Conservation (phyloP, 2,329 filamentous ascomycete species). For the Septoria petroselini region DNA sequence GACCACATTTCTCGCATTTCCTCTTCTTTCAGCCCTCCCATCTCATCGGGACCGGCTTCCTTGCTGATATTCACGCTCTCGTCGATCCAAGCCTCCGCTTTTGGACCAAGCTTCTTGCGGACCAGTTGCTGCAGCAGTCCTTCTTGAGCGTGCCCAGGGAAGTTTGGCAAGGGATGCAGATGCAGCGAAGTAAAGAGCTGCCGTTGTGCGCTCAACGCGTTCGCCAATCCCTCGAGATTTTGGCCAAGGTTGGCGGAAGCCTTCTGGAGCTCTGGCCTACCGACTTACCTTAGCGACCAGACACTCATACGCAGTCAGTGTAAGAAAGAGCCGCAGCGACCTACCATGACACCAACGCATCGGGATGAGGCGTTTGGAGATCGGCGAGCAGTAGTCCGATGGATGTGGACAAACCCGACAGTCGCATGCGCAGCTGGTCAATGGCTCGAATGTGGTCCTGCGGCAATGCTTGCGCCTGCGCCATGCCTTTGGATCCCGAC, state of each 20-base stretch:
- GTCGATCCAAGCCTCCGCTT: constrained; percentile 69
- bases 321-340: constrained; percentile 8
- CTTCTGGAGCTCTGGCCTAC: constrained; percentile 35
- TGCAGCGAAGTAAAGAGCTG: constrained; percentile 67
- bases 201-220: constrained; percentile 62
- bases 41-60: constrained; percentile 46
- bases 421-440: constrained; percentile 36
- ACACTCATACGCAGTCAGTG: background rate
- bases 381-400: constrained; percentile 29
- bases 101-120: constrained; percentile 78
- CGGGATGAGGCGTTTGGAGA: constrained; percentile 28
- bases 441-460: constrained; percentile 33
- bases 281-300: constrained; percentile 28
- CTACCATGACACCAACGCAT: constrained; percentile 39
- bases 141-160: constrained; percentile 63
- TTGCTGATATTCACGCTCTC: constrained; percentile 41
- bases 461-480: constrained; percentile 22
- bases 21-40: constrained; percentile 40
- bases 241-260: constrained; percentile 40
- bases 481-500: constrained; percentile 13
- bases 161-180: constrained; percentile 69
- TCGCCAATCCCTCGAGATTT: constrained; percentile 65
- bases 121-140: constrained; percentile 65
- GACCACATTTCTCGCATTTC: constrained; percentile 61
- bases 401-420: constrained; percentile 32